phyloP scores from a whole-genome alignment of 306 rosid genomes.

The Acacia acuminata region DNA sequence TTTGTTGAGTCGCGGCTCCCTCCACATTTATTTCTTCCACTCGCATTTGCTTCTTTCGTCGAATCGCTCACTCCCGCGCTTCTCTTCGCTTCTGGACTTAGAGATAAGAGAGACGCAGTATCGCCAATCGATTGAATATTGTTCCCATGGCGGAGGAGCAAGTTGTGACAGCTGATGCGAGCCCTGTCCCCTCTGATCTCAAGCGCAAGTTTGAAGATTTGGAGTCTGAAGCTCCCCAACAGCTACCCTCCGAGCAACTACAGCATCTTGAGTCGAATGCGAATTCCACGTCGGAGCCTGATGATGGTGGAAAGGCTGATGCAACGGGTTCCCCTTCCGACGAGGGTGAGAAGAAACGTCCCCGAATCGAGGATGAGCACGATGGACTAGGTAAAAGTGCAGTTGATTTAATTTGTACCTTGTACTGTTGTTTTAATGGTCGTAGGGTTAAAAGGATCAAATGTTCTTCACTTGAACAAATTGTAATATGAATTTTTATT shows the following conservation, averaged over 20 bases:
- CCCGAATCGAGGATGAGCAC: conserved; percentile 60
- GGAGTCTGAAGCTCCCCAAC: conserved; percentile 46
- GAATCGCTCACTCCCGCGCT: background rate
- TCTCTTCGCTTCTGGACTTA: background rate
- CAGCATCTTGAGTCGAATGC: conserved; percentile 38
- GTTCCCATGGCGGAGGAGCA: conserved; percentile 79
- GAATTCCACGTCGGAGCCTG: conserved; percentile 37
- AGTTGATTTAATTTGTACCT: background rate
- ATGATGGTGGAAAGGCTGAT: conserved; percentile 22
- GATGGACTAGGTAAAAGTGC: conserved; percentile 50
- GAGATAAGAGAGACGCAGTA: background rate
- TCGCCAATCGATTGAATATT: background rate
- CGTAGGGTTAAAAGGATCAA: background rate
- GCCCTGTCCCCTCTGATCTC: conserved; percentile 63
- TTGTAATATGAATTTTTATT: background rate
- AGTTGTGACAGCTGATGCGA: conserved; percentile 44
- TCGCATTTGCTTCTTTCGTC: background rate
- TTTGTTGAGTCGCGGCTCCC: background rate
- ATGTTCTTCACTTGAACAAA: background rate
- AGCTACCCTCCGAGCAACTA: conserved; percentile 38
- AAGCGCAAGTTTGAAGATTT: conserved; percentile 90
- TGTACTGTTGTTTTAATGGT: background rate
- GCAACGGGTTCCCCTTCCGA: conserved; percentile 29
- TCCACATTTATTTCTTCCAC: background rate
- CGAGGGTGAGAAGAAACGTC: conserved; percentile 66